Base-by-base conservation (phyloP, 2,329 filamentous ascomycete species). In the Canariomyces notabilis region DNA sequence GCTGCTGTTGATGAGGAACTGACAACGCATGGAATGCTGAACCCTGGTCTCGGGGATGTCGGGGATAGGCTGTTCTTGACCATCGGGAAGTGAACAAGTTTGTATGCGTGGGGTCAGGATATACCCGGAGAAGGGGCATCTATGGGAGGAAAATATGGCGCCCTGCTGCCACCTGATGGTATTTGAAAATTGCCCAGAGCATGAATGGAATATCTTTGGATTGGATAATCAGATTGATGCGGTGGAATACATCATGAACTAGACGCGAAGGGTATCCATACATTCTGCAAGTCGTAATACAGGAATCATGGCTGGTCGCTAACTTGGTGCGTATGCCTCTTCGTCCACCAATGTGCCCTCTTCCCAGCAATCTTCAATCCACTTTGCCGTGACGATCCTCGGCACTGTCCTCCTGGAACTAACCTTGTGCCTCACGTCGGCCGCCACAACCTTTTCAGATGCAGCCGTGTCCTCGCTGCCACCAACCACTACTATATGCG, bases 11-110 rank as follows among this genome's bases (percentile, higher is more conserved):
- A 97, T 65, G 69, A 70, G 53, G 76, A 79, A 61, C 73, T 93
- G 44, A 88, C 89, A 54, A 73, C 77, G n/a, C 76, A 74, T 54
- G 90, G 91, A 7, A 95, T 96, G 89, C 83, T 96, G 53, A 86
- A 85, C 71, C 90, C 90, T 0, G 91, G 91, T 0, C 61, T 96
- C 53, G 91, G 90, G 1, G 91, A 96, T 68, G 83, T 96, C 47
- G 91, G 91, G 1, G 91, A 97, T 68, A 74, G 91, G 40, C 66
- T 97, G 67, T 96, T 91, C 67, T 71, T 94, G 69, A 95, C 90
- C 0, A 77, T 91, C 64, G 90, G 89, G 18, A 95, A 95, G 65
- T 94, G n/a, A n/a, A n/a, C n/a, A n/a, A 62, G 44, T 46, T 33
- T 11, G 12, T 23, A 31, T 20, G 12, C 20, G 32, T 48, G 26